These are phyloP conservation scores for Paxillus involutus DNA, from an alignment of 768 basidiomycete species.

Conservation along the genomic window DNA sequence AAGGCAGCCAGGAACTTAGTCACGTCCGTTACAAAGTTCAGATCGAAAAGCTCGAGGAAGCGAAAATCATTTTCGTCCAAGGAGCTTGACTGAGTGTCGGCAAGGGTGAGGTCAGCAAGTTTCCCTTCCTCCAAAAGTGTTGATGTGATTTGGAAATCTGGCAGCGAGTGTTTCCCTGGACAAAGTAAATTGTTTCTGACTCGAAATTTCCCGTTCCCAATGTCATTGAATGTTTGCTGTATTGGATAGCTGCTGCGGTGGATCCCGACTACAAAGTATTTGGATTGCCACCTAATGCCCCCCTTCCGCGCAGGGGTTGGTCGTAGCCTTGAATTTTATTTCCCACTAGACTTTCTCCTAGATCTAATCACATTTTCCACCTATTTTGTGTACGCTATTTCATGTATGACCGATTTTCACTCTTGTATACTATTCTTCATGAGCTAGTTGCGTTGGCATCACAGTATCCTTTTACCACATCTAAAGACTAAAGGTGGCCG, in stretches of 20 bases:
- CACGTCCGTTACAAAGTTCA: slow-evolving; percentile 4
- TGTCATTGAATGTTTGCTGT: slow-evolving; percentile 7
- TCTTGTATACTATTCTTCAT: too few species aligned
- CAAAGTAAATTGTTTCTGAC: too few species aligned
- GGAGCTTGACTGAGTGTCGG: background rate
- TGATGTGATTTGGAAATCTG: background rate
- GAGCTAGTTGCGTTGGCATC: too few species aligned
- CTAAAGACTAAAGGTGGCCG: too few species aligned
- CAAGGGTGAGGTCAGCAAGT: background rate
- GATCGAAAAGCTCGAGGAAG: background rate
- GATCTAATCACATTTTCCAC: too few species aligned
- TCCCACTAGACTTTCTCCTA: too few species aligned
- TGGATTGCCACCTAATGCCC: background rate
- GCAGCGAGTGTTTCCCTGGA: background rate
- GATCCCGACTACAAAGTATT: background rate
- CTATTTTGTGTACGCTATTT: too few species aligned
- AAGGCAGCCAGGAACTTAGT: slow-evolving; percentile 3
- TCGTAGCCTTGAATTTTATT: too few species aligned
- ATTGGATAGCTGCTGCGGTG: slow-evolving; percentile 11
- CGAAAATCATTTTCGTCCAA: background rate
- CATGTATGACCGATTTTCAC: too few species aligned
- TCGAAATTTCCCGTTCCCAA: slow-evolving; percentile 3
- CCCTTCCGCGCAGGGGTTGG: background rate
- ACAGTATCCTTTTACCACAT: too few species aligned
- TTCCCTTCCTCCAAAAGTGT: background rate